Evolutionary conservation across 2,329 filamentous ascomycete species (phyloP).

Genomic region (Fusarium sororula): DNA sequence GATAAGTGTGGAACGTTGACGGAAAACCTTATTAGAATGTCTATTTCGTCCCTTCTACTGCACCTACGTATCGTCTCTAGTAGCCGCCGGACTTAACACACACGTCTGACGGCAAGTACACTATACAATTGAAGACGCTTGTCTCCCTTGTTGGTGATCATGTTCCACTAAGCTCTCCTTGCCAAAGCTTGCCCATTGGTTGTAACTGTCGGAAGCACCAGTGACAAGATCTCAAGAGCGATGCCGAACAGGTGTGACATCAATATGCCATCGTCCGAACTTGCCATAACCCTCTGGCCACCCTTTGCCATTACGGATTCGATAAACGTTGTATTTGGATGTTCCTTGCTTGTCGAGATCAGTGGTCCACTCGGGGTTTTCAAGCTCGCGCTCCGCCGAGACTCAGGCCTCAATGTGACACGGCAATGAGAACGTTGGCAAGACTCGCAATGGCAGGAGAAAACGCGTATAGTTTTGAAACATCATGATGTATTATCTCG

Average conservation of each 20-base stretch:
- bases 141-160: background rate
- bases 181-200: background rate
- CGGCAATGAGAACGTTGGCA: background rate
- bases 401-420: background rate
- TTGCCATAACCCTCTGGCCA: background rate
- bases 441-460: background rate
- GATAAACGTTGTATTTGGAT: background rate
- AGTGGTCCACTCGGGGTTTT: background rate
- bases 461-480: conserved; percentile 37
- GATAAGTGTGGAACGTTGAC: background rate
- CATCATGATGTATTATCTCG: conserved; percentile 52
- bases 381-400: background rate
- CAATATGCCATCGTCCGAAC: background rate
- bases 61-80: background rate
- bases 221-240: background rate
- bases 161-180: background rate
- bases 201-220: background rate
- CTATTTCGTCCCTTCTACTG: background rate
- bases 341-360: background rate
- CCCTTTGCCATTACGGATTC: background rate
- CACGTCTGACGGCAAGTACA: background rate
- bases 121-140: background rate
- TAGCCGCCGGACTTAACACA: background rate
- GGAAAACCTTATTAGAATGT: background rate
- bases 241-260: background rate